These are phyloP conservation scores for Pholiota adiposa DNA, from an alignment of 1,284 basidiomycete genomes.

Conservation along the genomic window DNA sequence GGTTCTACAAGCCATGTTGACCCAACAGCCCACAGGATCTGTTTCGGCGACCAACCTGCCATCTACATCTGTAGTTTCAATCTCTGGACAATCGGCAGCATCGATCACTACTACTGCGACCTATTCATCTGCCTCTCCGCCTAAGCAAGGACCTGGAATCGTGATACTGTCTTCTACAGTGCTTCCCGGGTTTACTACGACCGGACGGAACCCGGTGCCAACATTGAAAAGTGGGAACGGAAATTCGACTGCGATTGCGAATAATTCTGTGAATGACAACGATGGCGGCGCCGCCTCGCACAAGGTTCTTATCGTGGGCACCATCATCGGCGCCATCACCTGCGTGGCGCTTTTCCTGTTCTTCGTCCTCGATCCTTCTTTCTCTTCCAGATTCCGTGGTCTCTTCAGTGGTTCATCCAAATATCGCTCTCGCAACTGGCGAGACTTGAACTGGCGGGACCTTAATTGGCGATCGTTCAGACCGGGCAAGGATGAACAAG, in stretches of 20 bases:
- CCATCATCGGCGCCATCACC: constrained; percentile 24
- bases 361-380: constrained; percentile 25
- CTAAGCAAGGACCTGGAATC: constrained; percentile 23
- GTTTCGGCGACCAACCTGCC: not conserved
- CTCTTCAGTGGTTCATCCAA: not conserved
- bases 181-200: not conserved
- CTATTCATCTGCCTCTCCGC: constrained; percentile 7
- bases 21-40: not conserved
- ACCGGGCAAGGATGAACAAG: constrained; percentile 13
- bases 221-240: not conserved
- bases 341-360: constrained; percentile 24
- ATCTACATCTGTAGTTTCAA: not conserved
- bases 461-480: not conserved
- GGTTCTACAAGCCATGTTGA: not conserved
- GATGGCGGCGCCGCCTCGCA: constrained; percentile 7
- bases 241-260: not conserved
- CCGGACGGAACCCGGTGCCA: not conserved
- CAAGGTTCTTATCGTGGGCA: constrained; percentile 22
- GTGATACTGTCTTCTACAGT: constrained; percentile 11
- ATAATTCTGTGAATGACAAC: not conserved
- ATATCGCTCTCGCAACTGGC: not conserved
- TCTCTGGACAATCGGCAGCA: not conserved
- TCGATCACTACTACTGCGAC: constrained; percentile 1
- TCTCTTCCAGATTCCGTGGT: constrained; percentile 13
- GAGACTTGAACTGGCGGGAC: not conserved